Evolutionary conservation across 768 basidiomycete genomes (phyloP).

Genomic region (Kwoniella heveanensis): DNA sequence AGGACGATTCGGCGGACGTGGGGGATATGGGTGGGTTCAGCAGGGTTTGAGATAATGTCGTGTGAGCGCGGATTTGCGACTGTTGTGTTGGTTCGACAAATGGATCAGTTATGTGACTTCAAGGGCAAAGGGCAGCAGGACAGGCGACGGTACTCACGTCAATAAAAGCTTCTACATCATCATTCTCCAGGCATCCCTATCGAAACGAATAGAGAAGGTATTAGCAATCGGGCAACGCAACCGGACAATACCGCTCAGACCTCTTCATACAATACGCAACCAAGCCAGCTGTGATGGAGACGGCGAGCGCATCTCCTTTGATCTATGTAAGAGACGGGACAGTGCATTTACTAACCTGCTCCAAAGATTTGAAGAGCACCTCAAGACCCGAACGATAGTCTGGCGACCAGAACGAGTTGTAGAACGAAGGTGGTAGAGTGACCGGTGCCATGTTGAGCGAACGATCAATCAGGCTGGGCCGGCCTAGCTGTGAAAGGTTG

Average conservation of each 20-base stretch:
- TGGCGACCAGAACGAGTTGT: constrained; percentile 92
- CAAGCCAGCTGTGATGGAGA: no score
- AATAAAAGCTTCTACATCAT: constrained; percentile 79
- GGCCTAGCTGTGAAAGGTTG: no score
- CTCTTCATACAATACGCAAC: no score
- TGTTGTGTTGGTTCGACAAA: constrained; percentile 48
- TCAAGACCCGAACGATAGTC: constrained; percentile 84
- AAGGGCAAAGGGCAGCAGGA: background rate
- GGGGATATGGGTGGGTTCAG: constrained; percentile 63
- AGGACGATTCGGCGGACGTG: constrained; percentile 22
- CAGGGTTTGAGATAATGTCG: constrained; percentile 62
- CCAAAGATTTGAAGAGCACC: constrained; percentile 71
- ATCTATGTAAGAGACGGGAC: no score
- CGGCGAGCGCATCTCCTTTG: no score
- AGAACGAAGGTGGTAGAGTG: constrained; percentile 83
- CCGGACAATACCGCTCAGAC: no score
- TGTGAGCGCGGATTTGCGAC: constrained; percentile 75
- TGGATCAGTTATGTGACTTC: background rate
- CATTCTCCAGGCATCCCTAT: constrained; percentile 81
- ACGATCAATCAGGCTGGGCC: no score
- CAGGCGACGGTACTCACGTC: constrained; percentile 61
- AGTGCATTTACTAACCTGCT: constrained; percentile 70
- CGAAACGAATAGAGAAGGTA: no score
- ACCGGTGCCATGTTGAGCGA: constrained; percentile 80
- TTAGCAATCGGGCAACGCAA: no score